Conservation (phyloP, 768 basidiomycete genomes). For the Hygrocybe coccinea region DNA sequence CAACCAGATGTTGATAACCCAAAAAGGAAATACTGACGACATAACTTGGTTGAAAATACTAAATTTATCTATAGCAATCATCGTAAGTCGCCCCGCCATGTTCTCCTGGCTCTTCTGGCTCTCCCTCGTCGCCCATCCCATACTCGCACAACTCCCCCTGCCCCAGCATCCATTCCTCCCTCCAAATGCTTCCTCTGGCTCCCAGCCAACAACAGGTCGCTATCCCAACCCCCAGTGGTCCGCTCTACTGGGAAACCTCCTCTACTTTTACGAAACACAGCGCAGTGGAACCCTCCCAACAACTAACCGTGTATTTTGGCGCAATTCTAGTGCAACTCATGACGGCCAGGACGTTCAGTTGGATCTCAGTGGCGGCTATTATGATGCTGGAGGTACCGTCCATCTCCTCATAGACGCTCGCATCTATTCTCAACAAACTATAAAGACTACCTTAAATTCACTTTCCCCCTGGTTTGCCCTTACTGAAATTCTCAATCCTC, state of each 20-base stretch:
- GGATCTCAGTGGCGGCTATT: constrained; percentile 81
- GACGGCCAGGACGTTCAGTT: constrained; percentile 73
- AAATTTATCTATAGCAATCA: no score
- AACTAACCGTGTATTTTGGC: constrained; percentile 73
- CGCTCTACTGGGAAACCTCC: constrained; percentile 67
- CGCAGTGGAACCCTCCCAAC: constrained; percentile 69
- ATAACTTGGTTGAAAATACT: constrained; percentile 41
- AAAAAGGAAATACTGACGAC: constrained; percentile 30
- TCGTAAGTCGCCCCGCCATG: neutral
- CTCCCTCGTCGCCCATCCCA: constrained; percentile 23
- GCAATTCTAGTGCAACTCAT: constrained; percentile 71
- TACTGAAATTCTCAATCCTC: neutral
- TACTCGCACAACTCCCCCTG: constrained; percentile 53
- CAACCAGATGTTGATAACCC: neutral
- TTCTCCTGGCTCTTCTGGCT: neutral
- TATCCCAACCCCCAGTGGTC: constrained; percentile 77
- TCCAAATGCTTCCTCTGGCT: constrained; percentile 53
- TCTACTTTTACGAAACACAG: constrained; percentile 92
- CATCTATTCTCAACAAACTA: constrained; percentile 3
- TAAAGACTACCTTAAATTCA: constrained; percentile 82
- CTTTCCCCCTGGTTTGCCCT: constrained; percentile 67
- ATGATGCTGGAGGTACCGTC: constrained; percentile 79
- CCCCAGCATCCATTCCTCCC: constrained; percentile 64
- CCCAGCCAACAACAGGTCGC: constrained; percentile 39
- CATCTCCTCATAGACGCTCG: neutral